These are phyloP conservation scores for Cystobasidium pallidum DNA, from an alignment of 1,284 basidiomycete species.

Conservation along the genomic window DNA sequence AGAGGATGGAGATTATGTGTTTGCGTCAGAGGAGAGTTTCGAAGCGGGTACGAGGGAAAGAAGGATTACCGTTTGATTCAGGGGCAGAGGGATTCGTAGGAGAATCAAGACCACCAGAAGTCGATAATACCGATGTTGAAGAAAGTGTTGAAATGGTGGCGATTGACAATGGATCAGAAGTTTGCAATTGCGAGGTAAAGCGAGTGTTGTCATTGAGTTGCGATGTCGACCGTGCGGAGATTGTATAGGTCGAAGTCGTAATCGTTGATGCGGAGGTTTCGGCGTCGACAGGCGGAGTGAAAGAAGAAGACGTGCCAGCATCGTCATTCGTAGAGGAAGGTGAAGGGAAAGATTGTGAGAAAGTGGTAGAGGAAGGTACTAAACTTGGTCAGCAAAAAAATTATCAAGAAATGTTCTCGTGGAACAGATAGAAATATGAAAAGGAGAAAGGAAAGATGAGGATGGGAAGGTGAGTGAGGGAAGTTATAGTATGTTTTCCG, in stretches of 20 bases:
- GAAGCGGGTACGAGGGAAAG: conserved; percentile 8
- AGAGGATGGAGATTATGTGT: conserved; percentile 7
- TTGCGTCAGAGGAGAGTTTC: conserved; percentile 19
- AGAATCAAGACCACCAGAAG: neutral
- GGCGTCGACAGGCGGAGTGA: neutral
- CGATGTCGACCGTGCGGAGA: no score
- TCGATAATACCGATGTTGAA: neutral
- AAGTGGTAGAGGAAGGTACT: conserved; percentile 13
- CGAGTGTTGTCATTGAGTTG: no score
- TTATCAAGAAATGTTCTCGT: neutral
- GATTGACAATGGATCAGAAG: no score
- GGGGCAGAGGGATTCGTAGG: neutral
- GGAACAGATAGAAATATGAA: neutral
- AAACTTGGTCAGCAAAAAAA: conserved; percentile 20
- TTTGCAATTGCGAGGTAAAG: no score
- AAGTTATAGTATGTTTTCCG: neutral
- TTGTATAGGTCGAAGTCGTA: no score
- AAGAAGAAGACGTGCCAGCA: neutral
- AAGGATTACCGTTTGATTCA: conserved; percentile 21
- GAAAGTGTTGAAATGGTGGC: neutral
- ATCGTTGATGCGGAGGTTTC: no score
- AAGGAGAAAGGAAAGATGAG: neutral
- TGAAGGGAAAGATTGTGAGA: neutral
- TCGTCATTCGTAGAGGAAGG: neutral
- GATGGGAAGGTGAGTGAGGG: neutral